Evolutionary conservation across 257 asterid species (phyloP).

Genomic region (Solanum gandarillasii): DNA sequence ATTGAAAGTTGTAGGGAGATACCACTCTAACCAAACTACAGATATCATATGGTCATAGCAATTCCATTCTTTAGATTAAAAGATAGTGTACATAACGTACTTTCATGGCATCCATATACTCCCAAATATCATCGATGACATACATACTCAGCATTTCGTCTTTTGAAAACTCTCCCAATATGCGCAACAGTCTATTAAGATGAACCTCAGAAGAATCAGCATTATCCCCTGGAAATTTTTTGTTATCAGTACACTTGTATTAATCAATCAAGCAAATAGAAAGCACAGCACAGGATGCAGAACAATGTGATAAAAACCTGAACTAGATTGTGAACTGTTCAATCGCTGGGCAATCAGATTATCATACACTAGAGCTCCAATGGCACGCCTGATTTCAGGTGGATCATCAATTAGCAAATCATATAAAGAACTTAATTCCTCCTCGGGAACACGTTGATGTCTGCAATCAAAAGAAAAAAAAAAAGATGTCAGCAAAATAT

Average conservation of each 20-base stretch:
- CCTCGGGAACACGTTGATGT: conserved; percentile 97
- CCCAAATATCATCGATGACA: conserved; percentile 98
- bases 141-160: conserved; percentile 83
- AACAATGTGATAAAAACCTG: conserved; percentile 35
- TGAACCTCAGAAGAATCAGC: conserved; percentile 67
- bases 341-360: conserved; percentile 95
- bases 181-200: conserved; percentile 80
- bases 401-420: conserved; percentile 94
- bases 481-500: conserved; percentile 48
- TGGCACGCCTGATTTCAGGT: conserved; percentile 89
- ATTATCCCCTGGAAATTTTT: conserved; percentile 42
- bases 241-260: neutral
- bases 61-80: neutral
- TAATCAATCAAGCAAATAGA: neutral
- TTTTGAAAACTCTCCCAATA: conserved; percentile 78
- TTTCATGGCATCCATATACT: conserved; percentile 98
- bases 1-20: neutral
- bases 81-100: conserved; percentile 30
- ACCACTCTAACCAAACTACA: neutral
- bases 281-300: neutral
- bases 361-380: conserved; percentile 88
- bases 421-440: conserved; percentile 88
- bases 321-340: conserved; percentile 56
- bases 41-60: neutral
- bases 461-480: conserved; percentile 19